A percentile compares a stretch with the other conserved stretches of the same genome.
Evolutionary conservation across 2,329 filamentous ascomycete genomes (phyloP).

Genomic region (Aureobasidium uvarum): DNA sequence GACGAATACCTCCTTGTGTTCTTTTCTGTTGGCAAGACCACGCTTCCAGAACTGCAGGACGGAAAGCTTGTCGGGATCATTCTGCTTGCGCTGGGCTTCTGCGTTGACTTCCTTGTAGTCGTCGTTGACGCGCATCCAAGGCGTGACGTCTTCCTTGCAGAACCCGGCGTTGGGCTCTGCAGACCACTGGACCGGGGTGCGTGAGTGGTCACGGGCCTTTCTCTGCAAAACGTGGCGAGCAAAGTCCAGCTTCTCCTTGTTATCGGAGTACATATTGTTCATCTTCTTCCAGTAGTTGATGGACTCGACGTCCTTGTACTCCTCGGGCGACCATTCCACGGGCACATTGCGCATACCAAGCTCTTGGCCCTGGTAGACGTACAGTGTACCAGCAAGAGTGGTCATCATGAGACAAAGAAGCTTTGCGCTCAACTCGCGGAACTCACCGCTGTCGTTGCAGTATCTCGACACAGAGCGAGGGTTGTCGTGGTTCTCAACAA

Average conservation of each 20-base stretch:
- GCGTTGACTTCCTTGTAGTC: slow-evolving; percentile 58
- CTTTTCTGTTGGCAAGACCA: slow-evolving; percentile 55
- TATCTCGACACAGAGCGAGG: slow-evolving; percentile 51
- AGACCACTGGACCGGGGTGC: slow-evolving; percentile 69
- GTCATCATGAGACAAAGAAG: slow-evolving; percentile 41
- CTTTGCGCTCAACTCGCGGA: slow-evolving; percentile 49
- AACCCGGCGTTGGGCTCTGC: slow-evolving; percentile 59
- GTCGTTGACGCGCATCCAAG: slow-evolving; percentile 62
- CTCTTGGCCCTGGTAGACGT: slow-evolving; percentile 54
- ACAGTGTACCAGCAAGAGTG: slow-evolving; percentile 50
- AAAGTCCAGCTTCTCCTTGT: slow-evolving; percentile 44
- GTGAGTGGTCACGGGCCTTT: slow-evolving; percentile 60
- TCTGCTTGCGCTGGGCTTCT: slow-evolving; percentile 46
- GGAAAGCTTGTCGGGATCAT: slow-evolving; percentile 39
- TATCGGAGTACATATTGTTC: slow-evolving; percentile 41
- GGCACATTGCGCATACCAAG: slow-evolving; percentile 53
- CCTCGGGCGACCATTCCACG: slow-evolving; percentile 44
- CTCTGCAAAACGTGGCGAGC: slow-evolving; percentile 56
- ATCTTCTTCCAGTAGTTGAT: slow-evolving; percentile 56
- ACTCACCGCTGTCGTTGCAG: slow-evolving; percentile 48
- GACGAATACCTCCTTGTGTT: slow-evolving; percentile 58
- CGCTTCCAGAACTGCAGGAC: slow-evolving; percentile 62
- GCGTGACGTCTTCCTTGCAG: slow-evolving; percentile 46
- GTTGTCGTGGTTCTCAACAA: slow-evolving; percentile 51
- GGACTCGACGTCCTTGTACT: slow-evolving; percentile 55